Conservation (phyloP, 768 basidiomycete genomes). For the Leccinum subtestaceum region DNA sequence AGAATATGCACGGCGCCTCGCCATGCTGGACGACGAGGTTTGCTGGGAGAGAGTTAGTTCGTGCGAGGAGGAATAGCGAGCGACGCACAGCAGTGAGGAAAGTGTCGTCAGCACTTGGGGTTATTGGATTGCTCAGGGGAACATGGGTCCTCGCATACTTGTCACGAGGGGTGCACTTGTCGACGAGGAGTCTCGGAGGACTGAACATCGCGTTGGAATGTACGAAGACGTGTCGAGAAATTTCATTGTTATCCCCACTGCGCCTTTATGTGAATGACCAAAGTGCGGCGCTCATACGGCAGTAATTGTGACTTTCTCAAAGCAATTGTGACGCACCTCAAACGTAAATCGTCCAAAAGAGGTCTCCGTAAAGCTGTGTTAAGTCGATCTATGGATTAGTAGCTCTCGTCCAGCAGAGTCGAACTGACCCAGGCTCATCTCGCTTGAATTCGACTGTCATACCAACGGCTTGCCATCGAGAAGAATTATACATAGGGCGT, state of each 20-base stretch:
- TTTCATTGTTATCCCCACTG: constrained; percentile 3
- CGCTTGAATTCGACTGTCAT: constrained; percentile 19
- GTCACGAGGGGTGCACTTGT: constrained; percentile 35
- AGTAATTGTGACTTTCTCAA: constrained; percentile 19
- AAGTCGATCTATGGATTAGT: constrained; percentile 5
- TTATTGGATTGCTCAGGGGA: constrained; percentile 26
- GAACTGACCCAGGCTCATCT: constrained; percentile 12
- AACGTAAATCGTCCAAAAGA: constrained; percentile 27
- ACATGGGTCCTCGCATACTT: constrained; percentile 33
- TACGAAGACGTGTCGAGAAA: neutral
- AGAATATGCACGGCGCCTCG: constrained; percentile 32
- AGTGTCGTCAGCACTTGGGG: constrained; percentile 30
- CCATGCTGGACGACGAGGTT: constrained; percentile 3
- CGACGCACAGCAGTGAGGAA: constrained; percentile 21
- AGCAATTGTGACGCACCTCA: constrained; percentile 9
- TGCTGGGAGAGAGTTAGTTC: constrained; percentile 16
- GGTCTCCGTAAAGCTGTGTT: constrained; percentile 8
- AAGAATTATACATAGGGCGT: constrained; percentile 11
- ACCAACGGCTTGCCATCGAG: constrained; percentile 15
- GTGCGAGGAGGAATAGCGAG: neutral
- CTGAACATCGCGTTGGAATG: constrained; percentile 15
- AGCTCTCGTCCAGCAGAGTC: neutral
- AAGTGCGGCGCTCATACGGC: constrained; percentile 9
- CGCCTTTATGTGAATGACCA: constrained; percentile 27
- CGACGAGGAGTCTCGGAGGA: constrained; percentile 29